phyloP scores from a whole-genome alignment of 2,329 filamentous ascomycete species.

The Ophiostoma pallidulum region DNA sequence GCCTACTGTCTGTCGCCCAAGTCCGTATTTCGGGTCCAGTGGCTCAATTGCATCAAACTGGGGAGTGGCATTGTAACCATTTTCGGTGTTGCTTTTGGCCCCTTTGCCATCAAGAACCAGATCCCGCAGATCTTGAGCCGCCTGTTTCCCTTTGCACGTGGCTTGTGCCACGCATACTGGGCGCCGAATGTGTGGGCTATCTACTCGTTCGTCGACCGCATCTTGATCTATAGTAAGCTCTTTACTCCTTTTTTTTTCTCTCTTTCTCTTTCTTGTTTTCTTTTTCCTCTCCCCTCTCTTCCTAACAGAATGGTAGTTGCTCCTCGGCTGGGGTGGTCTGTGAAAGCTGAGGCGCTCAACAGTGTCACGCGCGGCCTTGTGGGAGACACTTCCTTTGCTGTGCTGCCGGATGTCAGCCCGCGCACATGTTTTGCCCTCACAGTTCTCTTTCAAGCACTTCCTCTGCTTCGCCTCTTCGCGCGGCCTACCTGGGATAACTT shows the following conservation, averaged over 20 bases:
- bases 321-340: slow-evolving; percentile 63
- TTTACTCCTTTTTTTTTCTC: too few relatives aligned
- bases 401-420: slow-evolving; percentile 78
- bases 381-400: slow-evolving; percentile 87
- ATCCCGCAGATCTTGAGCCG: slow-evolving; percentile 74
- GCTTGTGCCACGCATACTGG: slow-evolving; percentile 96
- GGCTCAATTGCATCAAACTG: slow-evolving; percentile 75
- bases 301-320: slow-evolving; percentile 56
- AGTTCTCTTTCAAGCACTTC: slow-evolving; percentile 68
- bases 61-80: slow-evolving; percentile 62
- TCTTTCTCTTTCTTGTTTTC: neutral
- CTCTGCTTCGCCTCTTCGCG: slow-evolving; percentile 72
- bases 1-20: slow-evolving; percentile 75
- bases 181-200: slow-evolving; percentile 95
- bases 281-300: slow-evolving; percentile 12
- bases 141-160: slow-evolving; percentile 87
- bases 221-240: slow-evolving; percentile 66
- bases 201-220: slow-evolving; percentile 82
- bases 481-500: slow-evolving; percentile 81
- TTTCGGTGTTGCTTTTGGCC: slow-evolving; percentile 76
- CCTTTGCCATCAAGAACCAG: slow-evolving; percentile 74
- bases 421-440: slow-evolving; percentile 74
- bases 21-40: slow-evolving; percentile 65
- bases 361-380: slow-evolving; percentile 91
- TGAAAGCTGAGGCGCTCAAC: slow-evolving; percentile 66